Base-by-base conservation (phyloP, 306 rosid species). In the Vigna angularis region DNA sequence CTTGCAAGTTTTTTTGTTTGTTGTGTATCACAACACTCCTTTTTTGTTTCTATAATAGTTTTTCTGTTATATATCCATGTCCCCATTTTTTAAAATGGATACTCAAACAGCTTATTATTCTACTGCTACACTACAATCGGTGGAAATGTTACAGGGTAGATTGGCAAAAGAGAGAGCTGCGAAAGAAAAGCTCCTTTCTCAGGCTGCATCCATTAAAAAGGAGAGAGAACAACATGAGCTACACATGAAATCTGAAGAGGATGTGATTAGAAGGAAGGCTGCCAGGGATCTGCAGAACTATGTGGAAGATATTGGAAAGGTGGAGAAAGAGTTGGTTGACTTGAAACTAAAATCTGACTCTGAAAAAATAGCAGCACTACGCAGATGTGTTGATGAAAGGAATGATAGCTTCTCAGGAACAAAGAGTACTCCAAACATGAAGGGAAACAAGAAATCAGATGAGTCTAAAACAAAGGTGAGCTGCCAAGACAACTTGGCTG, bases 281-380 rank as follows among this genome's bases (percentile, higher is more conserved):
- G 85, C 83, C n/a, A 24, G 9, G 49, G 83, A 85, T 10, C 36
- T 66, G 72, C 88, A 68, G 82, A 79, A 79, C 57, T 50, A 86
- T 64, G 84, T 69, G 69, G 87, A 91, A 16, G 83, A 79, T 50
- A 84, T 87, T 45, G 79, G 63, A 58, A 79, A 74, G 84, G 83
- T 91, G 11, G 87, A 87, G 79, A 77, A 61, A 45, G 81, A 86
- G 74, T 77, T 91, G 64, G 80, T 66, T 44, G 76, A 79, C 62
- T n/a, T 83, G 51, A 73, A 68, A 26, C 66, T 73, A 36, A 75
- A 83, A 68, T 64, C 72, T 1, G 89, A 84, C 56, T 75, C 90
- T 45, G 80, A 85, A 71, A 83, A 81, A 84, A 75, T 86, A 67
- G 90, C 88, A 42, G 86, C 83, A 38, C 82, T 89, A 44, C 81